Conservation (phyloP, 31 red algal species). For the Asparagopsis taxiformis region DNA sequence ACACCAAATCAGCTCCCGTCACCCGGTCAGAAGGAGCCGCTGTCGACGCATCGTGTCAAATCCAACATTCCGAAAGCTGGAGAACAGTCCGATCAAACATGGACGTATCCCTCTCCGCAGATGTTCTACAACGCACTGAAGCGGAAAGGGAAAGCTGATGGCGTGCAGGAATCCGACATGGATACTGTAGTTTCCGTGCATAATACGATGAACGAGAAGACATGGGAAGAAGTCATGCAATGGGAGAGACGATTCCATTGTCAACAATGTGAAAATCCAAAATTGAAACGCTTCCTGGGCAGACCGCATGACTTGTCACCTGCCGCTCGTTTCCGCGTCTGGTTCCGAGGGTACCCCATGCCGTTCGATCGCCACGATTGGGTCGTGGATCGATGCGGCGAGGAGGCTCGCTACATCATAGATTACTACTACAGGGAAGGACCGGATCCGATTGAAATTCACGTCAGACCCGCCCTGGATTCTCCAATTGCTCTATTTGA, state of each 20-base stretch:
- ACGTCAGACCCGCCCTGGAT: slow-evolving; percentile 73
- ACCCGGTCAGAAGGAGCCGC: slow-evolving; percentile 62
- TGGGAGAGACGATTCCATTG: slow-evolving; percentile 74
- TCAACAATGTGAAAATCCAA: slow-evolving; percentile 54
- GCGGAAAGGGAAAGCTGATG: slow-evolving; percentile 80
- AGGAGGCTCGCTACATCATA: slow-evolving; percentile 68
- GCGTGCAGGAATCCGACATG: slow-evolving; percentile 73
- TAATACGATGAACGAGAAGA: slow-evolving; percentile 79
- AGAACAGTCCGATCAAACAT: slow-evolving; percentile 13
- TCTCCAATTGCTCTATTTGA: slow-evolving; percentile 53
- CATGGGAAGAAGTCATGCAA: slow-evolving; percentile 72
- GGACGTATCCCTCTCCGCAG: slow-evolving; percentile 84
- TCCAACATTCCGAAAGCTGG: slow-evolving; percentile 75
- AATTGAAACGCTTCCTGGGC: slow-evolving; percentile 65
- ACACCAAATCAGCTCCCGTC: slow-evolving; percentile 83
- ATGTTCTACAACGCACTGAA: slow-evolving; percentile 87
- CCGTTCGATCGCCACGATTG: slow-evolving; percentile 93
- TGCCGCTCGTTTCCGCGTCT: slow-evolving; percentile 62
- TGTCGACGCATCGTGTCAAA: slow-evolving; percentile 64
- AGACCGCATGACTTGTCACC: slow-evolving; percentile 79
- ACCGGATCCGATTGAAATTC: slow-evolving; percentile 72
- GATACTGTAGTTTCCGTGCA: slow-evolving; percentile 65
- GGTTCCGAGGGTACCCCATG: slow-evolving; percentile 56
- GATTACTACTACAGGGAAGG: slow-evolving; percentile 83
- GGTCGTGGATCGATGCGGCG: slow-evolving; percentile 76